Evolutionary conservation across 2,329 filamentous ascomycete genomes (phyloP), one percentile per base, ranked within the genome.

Genomic region (Alternaria infectoria): DNA sequence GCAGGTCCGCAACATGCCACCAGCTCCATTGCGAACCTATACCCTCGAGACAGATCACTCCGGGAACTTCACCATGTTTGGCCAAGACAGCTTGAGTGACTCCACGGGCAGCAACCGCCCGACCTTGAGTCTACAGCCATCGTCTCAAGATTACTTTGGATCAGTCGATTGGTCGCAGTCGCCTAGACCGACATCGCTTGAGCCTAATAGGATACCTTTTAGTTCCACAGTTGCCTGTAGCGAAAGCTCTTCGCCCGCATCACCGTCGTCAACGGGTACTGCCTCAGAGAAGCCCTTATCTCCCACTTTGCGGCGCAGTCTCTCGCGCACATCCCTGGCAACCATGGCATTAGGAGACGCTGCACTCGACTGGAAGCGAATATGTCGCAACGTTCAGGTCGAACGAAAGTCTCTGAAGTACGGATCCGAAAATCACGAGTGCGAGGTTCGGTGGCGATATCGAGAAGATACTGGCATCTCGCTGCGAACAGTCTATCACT

Each of bases 351-450:
- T 77, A 9, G 74, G 74, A 3, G 67, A 72, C 9, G 67, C 69
- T 21, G 74, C 74, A 9, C 52, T 78, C n/a, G 65, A 74, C 7
- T 78, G 74, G 74, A 76, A 68, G n/a, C 64, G 59, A 11, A 67
- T 78, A 8, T 71, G 68, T 49, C 66, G 66, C 13, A 74, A 72
- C n/a, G 70, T 72, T 4, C 60, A 72, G 26, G 74, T 78, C 5
- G 74, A 78, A 57, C 70, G 74, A 5, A 69, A 54, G 10, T 64
- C 69, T 4, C 12, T 21, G 26, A 67, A 40, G 36, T 56, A 30
- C 57, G 68, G 57, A 47, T 23, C 45, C 26, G 60, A 69, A 47
- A 70, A 51, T 19, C 63, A 56, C 49, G 64, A 71, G 28, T 77
- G 75, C 51, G 70, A 76, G 23, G 17, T 77, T 9, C 67, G 73